Conservation (phyloP, 345 rosid species). For the Pugionium cornutum region DNA sequence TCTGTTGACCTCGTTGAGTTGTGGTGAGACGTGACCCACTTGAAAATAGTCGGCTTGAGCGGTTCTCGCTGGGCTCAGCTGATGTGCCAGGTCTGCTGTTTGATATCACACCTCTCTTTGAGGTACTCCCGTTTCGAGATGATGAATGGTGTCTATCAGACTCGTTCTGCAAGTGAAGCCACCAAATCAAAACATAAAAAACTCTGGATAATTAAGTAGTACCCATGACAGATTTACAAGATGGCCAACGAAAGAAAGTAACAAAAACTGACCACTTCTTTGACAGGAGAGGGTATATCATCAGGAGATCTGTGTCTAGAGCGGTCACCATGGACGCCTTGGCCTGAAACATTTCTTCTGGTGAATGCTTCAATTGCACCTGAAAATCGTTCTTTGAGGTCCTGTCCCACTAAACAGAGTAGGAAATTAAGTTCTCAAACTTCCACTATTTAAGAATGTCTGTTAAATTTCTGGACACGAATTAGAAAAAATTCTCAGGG, state of each 20-base stretch:
- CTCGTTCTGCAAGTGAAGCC: conserved; percentile 56
- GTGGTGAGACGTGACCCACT: conserved; percentile 64
- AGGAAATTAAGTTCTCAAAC: conserved; percentile 14
- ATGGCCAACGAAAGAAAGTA: conserved; percentile 8
- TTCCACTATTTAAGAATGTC: background rate
- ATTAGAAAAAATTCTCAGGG: conserved; percentile 14
- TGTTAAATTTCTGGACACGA: background rate
- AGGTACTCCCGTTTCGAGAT: conserved; percentile 66
- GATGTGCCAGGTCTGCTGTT: conserved; percentile 72
- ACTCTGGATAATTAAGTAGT: background rate
- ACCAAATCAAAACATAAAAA: conserved; percentile 18
- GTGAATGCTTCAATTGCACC: conserved; percentile 86
- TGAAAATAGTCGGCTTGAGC: conserved; percentile 64
- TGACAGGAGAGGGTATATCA: conserved; percentile 51
- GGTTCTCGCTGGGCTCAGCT: conserved; percentile 67
- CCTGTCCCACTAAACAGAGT: conserved; percentile 64
- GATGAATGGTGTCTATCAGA: conserved; percentile 58
- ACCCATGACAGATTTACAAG: conserved; percentile 1
- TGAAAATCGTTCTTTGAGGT: conserved; percentile 71
- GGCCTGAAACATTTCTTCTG: conserved; percentile 59
- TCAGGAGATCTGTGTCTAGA: conserved; percentile 53
- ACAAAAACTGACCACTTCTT: conserved; percentile 52
- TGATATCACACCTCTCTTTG: conserved; percentile 65
- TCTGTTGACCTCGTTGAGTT: conserved; percentile 64
- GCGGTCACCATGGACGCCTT: conserved; percentile 48